Evolutionary conservation across 2,329 filamentous ascomycete genomes (phyloP), one percentile per base, ranked within the genome.

Genomic region (Colletotrichum cuscutae): DNA sequence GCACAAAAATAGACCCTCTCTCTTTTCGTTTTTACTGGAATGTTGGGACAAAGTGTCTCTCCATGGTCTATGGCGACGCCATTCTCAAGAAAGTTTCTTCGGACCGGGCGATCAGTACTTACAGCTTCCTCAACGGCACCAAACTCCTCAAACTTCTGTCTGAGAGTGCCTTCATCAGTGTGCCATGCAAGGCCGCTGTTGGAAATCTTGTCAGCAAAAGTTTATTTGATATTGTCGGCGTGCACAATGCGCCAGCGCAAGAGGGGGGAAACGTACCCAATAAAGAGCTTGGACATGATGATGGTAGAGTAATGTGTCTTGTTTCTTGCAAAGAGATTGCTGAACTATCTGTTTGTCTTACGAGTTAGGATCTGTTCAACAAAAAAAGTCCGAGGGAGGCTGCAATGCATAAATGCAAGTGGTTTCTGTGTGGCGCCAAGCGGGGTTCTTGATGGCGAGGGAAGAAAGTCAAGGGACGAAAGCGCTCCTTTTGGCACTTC

Each of bases 121-220:
- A 98, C 97, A 79, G 97, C 97, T 91, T 99, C 96, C 83, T 98
- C 95, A 77, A 99, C 93, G 54, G 88, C 87, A 74, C 96, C 96
- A 81, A 94, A 98, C 83, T 97, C 93, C 83, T 96, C 93, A 83
- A 99, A 99, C 85, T 98, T 98, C 81, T 93, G 87, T 80, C 94
- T 93, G 77, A 99, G 88, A 77, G 94, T 95, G 57, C 86, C 85
- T 85, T 98, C 96, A 84, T 97, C 95, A 76, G 97, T 99, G 87
- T 98, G 95, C 97, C 97, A 99, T 80, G 97, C 95, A 78, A 99
- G 95, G 89, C 97, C 97, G 81, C 96, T 98, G 69, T 26, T 54
- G 19, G 53, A 49, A 19, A 26, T 24, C 30, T 62, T 28, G 68
- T 76, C 57, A 72, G 70, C 65, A 71, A 73, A 74, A 67, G 11